phyloP scores from a whole-genome alignment of 371 early-diverging fungal genomes.

The Circinella umbellata region DNA sequence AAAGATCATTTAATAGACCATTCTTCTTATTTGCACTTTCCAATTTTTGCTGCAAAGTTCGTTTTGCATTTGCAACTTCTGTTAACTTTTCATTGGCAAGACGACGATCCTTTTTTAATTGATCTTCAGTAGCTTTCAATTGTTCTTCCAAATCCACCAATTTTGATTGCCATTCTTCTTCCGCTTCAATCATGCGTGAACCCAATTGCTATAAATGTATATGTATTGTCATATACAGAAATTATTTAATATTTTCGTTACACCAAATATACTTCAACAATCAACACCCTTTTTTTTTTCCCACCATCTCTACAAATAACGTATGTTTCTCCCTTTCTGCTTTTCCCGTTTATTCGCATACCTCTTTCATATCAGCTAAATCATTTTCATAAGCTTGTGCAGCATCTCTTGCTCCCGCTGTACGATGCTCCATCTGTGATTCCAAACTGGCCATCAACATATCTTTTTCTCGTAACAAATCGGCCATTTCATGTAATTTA shows the following conservation, averaged over 20 bases:
- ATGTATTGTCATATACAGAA: too few relatives aligned
- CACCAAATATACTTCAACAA: neutral
- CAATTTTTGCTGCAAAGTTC: constrained; percentile 31
- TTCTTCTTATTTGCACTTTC: constrained; percentile 24
- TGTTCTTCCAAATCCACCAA: constrained; percentile 21
- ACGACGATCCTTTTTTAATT: constrained; percentile 23
- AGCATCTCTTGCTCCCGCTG: constrained; percentile 15
- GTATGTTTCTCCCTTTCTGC: neutral
- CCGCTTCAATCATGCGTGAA: constrained; percentile 22
- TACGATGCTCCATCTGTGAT: constrained; percentile 13
- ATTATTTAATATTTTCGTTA: neutral
- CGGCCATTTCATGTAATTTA: constrained; percentile 8
- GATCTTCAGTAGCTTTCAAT: constrained; percentile 25
- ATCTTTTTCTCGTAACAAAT: constrained; percentile 31
- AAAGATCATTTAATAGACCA: constrained; percentile 19
- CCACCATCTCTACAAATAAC: neutral
- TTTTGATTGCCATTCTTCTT: constrained; percentile 29
- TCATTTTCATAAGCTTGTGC: constrained; percentile 20
- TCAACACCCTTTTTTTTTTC: constrained; percentile 4
- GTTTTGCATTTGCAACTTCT: constrained; percentile 22
- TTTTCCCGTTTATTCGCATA: neutral
- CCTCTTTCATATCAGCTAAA: constrained; percentile 28
- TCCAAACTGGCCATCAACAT: constrained; percentile 21
- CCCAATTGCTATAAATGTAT: constrained; percentile 12
- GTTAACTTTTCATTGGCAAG: constrained; percentile 31